Evolutionary conservation across 1,284 basidiomycete species (phyloP).

Genomic region (Rhodotorula sp.): DNA sequence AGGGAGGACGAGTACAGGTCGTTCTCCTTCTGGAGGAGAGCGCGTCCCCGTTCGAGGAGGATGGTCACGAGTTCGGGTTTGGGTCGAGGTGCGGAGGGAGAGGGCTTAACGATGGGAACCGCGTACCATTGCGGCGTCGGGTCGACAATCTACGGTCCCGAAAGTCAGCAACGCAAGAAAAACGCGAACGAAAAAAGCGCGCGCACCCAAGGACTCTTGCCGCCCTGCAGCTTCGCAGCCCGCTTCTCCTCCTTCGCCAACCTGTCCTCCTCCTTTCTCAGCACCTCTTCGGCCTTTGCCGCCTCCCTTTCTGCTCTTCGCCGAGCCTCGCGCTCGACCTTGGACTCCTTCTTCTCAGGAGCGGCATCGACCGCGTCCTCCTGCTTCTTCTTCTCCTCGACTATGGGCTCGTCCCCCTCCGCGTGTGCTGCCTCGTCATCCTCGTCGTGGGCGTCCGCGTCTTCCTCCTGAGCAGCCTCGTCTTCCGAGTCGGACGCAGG

Average conservation of each 20-base stretch:
- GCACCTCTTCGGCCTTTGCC: constrained; percentile 47
- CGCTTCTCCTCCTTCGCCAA: constrained; percentile 37
- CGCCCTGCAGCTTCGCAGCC: background rate
- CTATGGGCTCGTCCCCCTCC: constrained; percentile 41
- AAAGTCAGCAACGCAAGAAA: background rate
- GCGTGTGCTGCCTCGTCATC: constrained; percentile 13
- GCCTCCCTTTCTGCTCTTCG: constrained; percentile 47
- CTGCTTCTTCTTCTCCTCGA: constrained; percentile 3
- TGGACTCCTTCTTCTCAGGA: constrained; percentile 28
- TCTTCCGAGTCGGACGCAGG: constrained; percentile 5
- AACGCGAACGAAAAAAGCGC: background rate
- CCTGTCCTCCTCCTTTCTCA: constrained; percentile 40
- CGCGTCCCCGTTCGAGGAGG: constrained; percentile 33
- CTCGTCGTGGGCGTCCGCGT: background rate
- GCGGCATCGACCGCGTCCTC: background rate
- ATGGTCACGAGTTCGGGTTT: constrained; percentile 26
- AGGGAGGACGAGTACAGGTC: constrained; percentile 41
- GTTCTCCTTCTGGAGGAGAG: constrained; percentile 40
- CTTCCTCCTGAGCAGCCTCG: constrained; percentile 46
- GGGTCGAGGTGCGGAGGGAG: constrained; percentile 51
- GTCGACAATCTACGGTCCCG: constrained; percentile 51
- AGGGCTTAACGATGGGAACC: constrained; percentile 51
- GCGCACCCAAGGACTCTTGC: constrained; percentile 39
- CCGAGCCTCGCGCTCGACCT: constrained; percentile 40
- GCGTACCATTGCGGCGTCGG: constrained; percentile 65